These are phyloP conservation scores for Suhomyces pyralidae DNA, from an alignment of 805 yeast species.

Conservation along the genomic window DNA sequence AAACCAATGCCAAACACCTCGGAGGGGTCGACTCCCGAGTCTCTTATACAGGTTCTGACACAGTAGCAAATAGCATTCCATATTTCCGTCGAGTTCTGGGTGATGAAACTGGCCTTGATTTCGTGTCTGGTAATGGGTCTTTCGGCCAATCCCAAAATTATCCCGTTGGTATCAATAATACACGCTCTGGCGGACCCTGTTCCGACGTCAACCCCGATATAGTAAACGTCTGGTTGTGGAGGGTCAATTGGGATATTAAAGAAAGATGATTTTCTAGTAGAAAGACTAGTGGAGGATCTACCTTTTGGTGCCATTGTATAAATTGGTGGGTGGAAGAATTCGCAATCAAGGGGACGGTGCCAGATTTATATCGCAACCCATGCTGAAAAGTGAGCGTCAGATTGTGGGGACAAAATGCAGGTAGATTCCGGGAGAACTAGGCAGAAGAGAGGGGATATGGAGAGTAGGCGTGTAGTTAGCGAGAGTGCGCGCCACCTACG, in stretches of 20 bases:
- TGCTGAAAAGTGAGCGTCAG: background rate
- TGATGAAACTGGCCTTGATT: conserved; percentile 67
- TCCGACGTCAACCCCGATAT: conserved; percentile 92
- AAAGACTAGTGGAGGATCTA: conserved; percentile 41
- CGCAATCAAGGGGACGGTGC: background rate
- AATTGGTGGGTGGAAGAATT: background rate
- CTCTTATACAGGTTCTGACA: conserved; percentile 69
- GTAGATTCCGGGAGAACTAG: background rate
- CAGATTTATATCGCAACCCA: background rate
- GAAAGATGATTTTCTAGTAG: conserved; percentile 37
- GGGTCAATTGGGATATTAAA: conserved; percentile 31
- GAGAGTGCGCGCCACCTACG: background rate
- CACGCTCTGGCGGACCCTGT: conserved; percentile 98
- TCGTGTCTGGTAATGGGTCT: conserved; percentile 76
- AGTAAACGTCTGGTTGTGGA: conserved; percentile 49
- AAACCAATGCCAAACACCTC: conserved; percentile 86
- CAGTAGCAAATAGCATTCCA: conserved; percentile 87
- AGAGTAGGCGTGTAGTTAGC: background rate
- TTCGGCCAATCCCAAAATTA: conserved; percentile 74
- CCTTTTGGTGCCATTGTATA: conserved; percentile 1
- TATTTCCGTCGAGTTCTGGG: conserved; percentile 87
- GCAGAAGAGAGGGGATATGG: background rate
- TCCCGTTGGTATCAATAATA: conserved; percentile 77
- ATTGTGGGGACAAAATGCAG: background rate
- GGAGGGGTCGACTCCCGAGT: conserved; percentile 66